Evolutionary conservation across 768 basidiomycete species (phyloP), one percentile per base, ranked within the genome.

Genomic region (Mycena vulgaris): DNA sequence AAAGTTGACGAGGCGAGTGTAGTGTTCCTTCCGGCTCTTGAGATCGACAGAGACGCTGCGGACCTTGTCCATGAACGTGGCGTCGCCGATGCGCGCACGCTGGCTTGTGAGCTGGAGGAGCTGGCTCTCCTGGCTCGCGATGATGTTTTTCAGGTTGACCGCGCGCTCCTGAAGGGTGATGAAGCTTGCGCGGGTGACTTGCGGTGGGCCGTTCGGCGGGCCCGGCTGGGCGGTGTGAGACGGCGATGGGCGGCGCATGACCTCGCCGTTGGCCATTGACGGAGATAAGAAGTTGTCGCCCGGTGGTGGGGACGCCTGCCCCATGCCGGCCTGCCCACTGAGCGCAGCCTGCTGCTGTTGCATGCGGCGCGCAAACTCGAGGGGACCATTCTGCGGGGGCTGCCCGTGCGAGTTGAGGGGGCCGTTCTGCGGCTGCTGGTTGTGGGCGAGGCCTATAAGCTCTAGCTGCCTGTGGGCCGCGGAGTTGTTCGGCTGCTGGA

Each of bases 231-330:
- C 23, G 19, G 79, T 73, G 78, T 85, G 83, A n/a, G 84, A 82
- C 21, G 87, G 90, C 31, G 88, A 87, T 7, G 86, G 82, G 13
- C 85, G 88, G 39, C 86, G 85, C 75, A 89, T 82, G 30, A 81
- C 83, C 30, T 87, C 86, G 71, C 80, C 74, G 33, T 78, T 78
- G 31, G 78, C 61, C 79, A 88, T 82, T 28, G 80, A 81, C n/a
- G 87, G 80, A 10, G 87, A 78, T 25, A 84, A 74, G 75, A 90
- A 89, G 73, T 88, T 83, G 63, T 89, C 89, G 25, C 79, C 71
- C 2, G 79, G 61, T 2, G 79, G 61, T 66, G 83, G 86, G 63
- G 82, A 71, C 0, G 79, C 59, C 68, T 84, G 87, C 65, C 81
- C 84, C 69, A 84, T 78, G 37, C 78, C 76, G 39, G 79, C 77